Base-by-base conservation (phyloP, 305 asterid species). In the Fraxinus albicans region DNA sequence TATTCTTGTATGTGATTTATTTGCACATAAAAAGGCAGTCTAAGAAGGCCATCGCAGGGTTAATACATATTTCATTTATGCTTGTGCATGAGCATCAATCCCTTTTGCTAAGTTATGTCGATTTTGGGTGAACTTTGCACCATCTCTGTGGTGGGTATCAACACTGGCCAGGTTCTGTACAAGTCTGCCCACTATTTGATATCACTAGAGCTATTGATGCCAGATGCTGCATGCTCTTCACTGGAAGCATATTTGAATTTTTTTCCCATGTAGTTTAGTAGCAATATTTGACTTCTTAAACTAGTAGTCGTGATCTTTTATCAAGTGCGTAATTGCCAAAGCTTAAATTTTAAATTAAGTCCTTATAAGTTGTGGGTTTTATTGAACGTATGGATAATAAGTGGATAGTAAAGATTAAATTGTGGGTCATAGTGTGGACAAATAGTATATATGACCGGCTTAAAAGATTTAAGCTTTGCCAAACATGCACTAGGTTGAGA, bases 1-100 rank as follows among this genome's bases (percentile, higher is more conserved):
- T 93, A 89, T 79, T 81, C 79, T 70, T 73, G 9, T 77, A 69
- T 50, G 8, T 21, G 34, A 34, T 81, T 73, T 3, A 53, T 83
- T 70, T 76, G 58, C 74, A 75, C 17, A 72, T 73, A 31, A 42
- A 76, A 35, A 17, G 75, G 65, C 58, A 13, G 8, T 79, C 44
- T 63, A 65, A 23, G 75, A 69, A 29, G 75, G 75, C 4, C 34
- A 69, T 69, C 29, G 33, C 33, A 29, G 10, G 21, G 38, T 12
- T 69, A 29, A 69, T 69, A 31, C 38, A 69, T 69, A 4, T 67
- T 29, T 12, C 40, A 27, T 69, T 69, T 29, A 69, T 69, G 75
- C 21, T 69, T 69, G 5, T 69, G 75, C n/a, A 25, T 25, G 15
- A 65, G 15, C 35, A 23, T 23, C n/a, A 31, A 29, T 31, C 75